These are phyloP conservation scores for Knufia petricola DNA, from an alignment of 2,329 filamentous ascomycete genomes.

Conservation along the genomic window DNA sequence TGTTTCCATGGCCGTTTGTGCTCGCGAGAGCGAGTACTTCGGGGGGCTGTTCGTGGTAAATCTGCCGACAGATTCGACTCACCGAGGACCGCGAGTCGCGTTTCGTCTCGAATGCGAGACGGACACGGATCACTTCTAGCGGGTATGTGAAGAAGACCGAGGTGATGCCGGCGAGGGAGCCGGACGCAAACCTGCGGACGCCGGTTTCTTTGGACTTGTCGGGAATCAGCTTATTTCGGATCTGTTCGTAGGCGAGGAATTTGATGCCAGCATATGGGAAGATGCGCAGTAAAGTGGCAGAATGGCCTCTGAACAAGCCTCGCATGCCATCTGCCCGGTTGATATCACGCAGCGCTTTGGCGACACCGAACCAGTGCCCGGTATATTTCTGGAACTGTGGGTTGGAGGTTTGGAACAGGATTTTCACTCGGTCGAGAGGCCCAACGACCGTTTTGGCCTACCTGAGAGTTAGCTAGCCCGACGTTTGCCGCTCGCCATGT, in stretches of 20 bases:
- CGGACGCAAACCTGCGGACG: slow-evolving; percentile 50
- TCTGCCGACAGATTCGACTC: slow-evolving; percentile 67
- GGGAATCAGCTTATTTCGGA: slow-evolving; percentile 68
- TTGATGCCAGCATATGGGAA: slow-evolving; percentile 98
- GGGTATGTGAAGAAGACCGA: slow-evolving; percentile 96
- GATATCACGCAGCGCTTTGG: slow-evolving; percentile 75
- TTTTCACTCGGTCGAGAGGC: slow-evolving; percentile 94
- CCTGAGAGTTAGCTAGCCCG: slow-evolving; percentile 10
- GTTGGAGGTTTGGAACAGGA: slow-evolving; percentile 92
- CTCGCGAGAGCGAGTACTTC: slow-evolving; percentile 28
- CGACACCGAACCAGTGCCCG: slow-evolving; percentile 75
- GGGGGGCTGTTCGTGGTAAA: slow-evolving; percentile 66
- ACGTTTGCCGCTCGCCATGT: slow-evolving; percentile 12
- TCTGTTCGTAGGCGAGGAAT: slow-evolving; percentile 95
- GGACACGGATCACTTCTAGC: slow-evolving; percentile 82
- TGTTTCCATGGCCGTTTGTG: slow-evolving; percentile 23
- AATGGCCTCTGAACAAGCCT: slow-evolving; percentile 88
- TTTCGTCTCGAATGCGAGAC: slow-evolving; percentile 89
- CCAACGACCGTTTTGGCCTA: slow-evolving; percentile 93
- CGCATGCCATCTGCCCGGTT: slow-evolving; percentile 60
- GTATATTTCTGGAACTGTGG: slow-evolving; percentile 90
- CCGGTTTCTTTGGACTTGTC: slow-evolving; percentile 67
- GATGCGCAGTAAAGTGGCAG: slow-evolving; percentile 83
- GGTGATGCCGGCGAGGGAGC: slow-evolving; percentile 57
- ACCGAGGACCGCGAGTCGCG: slow-evolving; percentile 60